A percentile compares a stretch with the other conserved stretches of the same genome.
These are phyloP conservation scores for Pseudogymnoascus sp. DNA, from an alignment of 2,329 filamentous ascomycete genomes.

Conservation along the genomic window DNA sequence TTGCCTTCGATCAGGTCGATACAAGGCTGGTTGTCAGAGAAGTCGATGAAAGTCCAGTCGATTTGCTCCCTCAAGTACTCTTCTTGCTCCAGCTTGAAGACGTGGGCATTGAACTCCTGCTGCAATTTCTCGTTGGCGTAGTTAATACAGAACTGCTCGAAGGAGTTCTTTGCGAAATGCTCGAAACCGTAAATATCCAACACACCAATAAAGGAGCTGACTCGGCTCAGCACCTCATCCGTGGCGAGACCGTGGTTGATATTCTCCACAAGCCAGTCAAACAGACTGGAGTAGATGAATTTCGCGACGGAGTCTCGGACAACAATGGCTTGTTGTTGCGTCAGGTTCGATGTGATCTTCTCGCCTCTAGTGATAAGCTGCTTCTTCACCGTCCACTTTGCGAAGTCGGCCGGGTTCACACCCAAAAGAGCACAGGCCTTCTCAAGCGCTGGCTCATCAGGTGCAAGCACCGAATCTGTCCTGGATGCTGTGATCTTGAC, in stretches of 20 bases:
- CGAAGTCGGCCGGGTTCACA: conserved; percentile 77
- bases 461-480: conserved; percentile 74
- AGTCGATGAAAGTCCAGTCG: conserved; percentile 99
- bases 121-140: conserved; percentile 99
- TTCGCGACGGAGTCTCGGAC: conserved; percentile 97
- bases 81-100: conserved; percentile 98
- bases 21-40: conserved; percentile 97
- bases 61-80: conserved; percentile 95
- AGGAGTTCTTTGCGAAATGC: conserved; percentile 98
- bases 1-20: conserved; percentile 98
- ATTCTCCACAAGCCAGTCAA: conserved; percentile 97
- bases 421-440: conserved; percentile 79
- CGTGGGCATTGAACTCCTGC: conserved; percentile 98
- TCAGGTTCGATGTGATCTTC: conserved; percentile 94
- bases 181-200: conserved; percentile 99
- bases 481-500: conserved; percentile 89
- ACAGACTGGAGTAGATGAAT: conserved; percentile 95
- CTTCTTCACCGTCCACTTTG: conserved; percentile 99
- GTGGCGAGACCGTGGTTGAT: conserved; percentile 89
- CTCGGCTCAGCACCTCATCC: conserved; percentile 73
- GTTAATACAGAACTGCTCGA: conserved; percentile 99
- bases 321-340: conserved; percentile 85
- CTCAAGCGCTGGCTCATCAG: conserved; percentile 73
- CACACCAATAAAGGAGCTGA: conserved; percentile 90
- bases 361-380: conserved; percentile 93